Base-by-base conservation (phyloP, 2,329 filamentous ascomycete genomes). In the Epicoccum sorghinum region DNA sequence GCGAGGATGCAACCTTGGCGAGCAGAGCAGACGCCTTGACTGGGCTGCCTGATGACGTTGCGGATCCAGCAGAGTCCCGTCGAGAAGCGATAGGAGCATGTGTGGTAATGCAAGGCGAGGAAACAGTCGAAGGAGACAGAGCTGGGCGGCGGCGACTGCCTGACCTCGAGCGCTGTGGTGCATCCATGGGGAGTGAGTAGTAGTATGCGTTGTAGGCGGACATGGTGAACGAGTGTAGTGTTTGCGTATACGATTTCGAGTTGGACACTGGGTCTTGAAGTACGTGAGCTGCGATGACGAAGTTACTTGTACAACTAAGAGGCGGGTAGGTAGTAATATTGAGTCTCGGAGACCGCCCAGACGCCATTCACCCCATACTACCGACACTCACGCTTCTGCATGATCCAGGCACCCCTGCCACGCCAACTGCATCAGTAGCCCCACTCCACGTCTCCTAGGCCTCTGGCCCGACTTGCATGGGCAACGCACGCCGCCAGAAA, bases 61-160 rank as follows among this genome's bases (percentile, higher is more conserved):
- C 46, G 30, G 52, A 54, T 44, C 60, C 65, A 35, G 60, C 72
- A 50, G 75, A 75, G 60, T 76, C 76, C 54, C 73, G 69, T 60
- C 76, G 72, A 58, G 73, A 70, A 12, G 74, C 66, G 38, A 74
- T 68, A 14, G 75, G 72, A 40, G 69, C 72, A 25, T 75, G 72
- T 44, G 75, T 75, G 39, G 74, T 77, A 44, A 79, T 66, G 48
- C 75, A 78, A 50, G 77, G 75, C 44, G 77, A 77, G 33, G 77
- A 78, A 32, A 78, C 75, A 41, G 75, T 78, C 25, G 77, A 77
- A 56, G 77, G 76, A 45, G 76, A 78, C 52, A 79, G 70, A 67
- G 77, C 76, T 52, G 75, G 75, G 40, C 77, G 75, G 53, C 75
- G 73, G 62, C 75, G 73, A 62, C 67, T 73, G 65, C 63, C 68